Base-by-base conservation (phyloP, 148 eudicot genomes). In the Persicaria tinctoria region DNA sequence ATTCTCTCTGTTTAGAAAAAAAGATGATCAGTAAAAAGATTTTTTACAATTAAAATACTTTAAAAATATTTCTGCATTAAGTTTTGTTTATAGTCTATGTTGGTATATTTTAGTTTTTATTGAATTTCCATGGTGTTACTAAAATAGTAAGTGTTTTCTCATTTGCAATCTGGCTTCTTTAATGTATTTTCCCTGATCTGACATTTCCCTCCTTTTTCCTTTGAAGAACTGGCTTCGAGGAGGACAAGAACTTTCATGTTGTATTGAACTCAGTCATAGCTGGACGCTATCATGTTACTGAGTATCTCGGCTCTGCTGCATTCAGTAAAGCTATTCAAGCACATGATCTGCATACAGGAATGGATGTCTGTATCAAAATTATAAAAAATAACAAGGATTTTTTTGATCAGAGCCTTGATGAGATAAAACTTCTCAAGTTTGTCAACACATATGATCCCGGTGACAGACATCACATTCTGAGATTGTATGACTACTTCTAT, bases 241-340 rank as follows among this genome's bases (percentile, higher is more conserved):
- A 95, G 87, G 97, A 95, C 89, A 95, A 95, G 81, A 95, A 92
- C 78, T 95, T 92, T 76, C 87, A 92, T 77, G 99, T 92, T 64
- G 93, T 92, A 68, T 75, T 95, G 55, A 95, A 95, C 75, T 95
- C 98, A 3, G 96, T 95, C 68, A 83, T 95, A 78, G 98, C 97
- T 69, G 98, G 98, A 63, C 93, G 98, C 72, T 95, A 95, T 87
- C 98, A 95, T 83, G 97, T 95, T 73, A 92, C 98, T 56, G 98
- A 92, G 82, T 95, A 92, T 88, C 97, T 95, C 75, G 98, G 98
- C 77, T 95, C 98, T 63, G 98, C 98, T 79, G 98, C 98, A 56
- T 95, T 95, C 82, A 95, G 98, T 83, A 92, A 95, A 87, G 98
- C 98, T 84, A 90, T 95, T 80, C 98, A 95, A 86, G 98, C 98